Conservation (phyloP, 73 alveolate species). For the Paramecium biaurelia region DNA sequence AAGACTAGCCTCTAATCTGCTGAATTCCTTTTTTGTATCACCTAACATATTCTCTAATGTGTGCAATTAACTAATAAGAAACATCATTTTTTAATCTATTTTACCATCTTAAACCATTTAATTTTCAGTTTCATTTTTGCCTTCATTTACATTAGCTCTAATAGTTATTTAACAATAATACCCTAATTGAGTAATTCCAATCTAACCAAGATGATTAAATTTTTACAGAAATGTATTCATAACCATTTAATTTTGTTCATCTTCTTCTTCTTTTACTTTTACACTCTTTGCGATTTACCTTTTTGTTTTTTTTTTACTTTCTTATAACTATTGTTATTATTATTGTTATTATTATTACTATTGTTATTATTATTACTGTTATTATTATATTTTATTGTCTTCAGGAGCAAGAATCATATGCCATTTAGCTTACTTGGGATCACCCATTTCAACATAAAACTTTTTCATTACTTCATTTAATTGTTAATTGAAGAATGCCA, state of each 20-base stretch:
- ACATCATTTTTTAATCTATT: conserved; percentile 43
- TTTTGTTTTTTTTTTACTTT: background rate
- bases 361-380: background rate
- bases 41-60: conserved; percentile 47
- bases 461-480: conserved; percentile 47
- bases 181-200: conserved; percentile 26
- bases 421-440: background rate
- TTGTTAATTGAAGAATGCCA: conserved; percentile 24
- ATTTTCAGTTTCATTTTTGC: conserved; percentile 17
- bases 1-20: conserved; percentile 35
- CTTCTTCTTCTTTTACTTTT: conserved; percentile 25
- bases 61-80: conserved; percentile 38
- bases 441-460: conserved; percentile 30
- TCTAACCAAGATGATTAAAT: conserved; percentile 33
- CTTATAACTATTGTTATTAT: background rate
- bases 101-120: conserved; percentile 20
- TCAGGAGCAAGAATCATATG: conserved; percentile 43
- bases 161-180: background rate
- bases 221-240: background rate
- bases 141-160: conserved; percentile 20
- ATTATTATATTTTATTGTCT: background rate
- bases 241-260: conserved; percentile 5
- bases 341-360: background rate
- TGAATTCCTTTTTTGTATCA: conserved; percentile 48
- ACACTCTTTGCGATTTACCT: conserved; percentile 1